A percentile compares a stretch with the other conserved stretches of the same genome.
Conservation (phyloP, 495 filamentous ascomycete species). For the Terfezia boudieri region DNA sequence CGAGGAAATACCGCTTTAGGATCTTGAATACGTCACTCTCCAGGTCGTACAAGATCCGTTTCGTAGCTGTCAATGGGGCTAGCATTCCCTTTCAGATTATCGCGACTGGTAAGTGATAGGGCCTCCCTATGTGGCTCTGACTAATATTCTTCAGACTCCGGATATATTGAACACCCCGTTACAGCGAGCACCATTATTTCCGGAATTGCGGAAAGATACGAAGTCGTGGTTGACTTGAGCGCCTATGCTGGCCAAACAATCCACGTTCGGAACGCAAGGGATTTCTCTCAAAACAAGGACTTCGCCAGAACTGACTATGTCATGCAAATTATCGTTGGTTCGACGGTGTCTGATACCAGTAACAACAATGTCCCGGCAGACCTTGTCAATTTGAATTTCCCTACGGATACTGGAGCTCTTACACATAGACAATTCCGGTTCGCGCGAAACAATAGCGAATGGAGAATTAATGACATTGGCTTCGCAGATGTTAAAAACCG, state of each 20-base stretch:
- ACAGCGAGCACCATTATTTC: constrained; percentile 21
- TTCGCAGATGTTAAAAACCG: constrained; percentile 29
- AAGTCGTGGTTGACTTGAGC: constrained; percentile 32
- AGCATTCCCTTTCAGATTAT: constrained; percentile 28
- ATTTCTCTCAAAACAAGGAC: constrained; percentile 25
- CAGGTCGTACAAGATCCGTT: constrained; percentile 27
- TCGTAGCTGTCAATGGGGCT: constrained; percentile 16
- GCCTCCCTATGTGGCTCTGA: not conserved
- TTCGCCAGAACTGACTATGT: constrained; percentile 28
- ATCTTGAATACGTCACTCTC: constrained; percentile 30
- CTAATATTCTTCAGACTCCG: constrained; percentile 21
- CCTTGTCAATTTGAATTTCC: constrained; percentile 19
- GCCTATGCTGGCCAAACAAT: constrained; percentile 27
- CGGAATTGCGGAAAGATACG: constrained; percentile 32
- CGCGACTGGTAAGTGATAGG: constrained; percentile 21
- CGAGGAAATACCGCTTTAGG: constrained; percentile 34
- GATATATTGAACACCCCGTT: constrained; percentile 24
- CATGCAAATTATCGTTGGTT: constrained; percentile 29
- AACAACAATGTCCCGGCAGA: constrained; percentile 19
- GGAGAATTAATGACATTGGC: constrained; percentile 30
- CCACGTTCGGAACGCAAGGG: constrained; percentile 23
- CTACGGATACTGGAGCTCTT: constrained; percentile 15
- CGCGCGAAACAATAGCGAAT: constrained; percentile 23
- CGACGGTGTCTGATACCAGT: constrained; percentile 14
- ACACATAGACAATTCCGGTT: constrained; percentile 26